Evolutionary conservation across 495 filamentous ascomycete species (phyloP).

Genomic region (Neurospora sp.): DNA sequence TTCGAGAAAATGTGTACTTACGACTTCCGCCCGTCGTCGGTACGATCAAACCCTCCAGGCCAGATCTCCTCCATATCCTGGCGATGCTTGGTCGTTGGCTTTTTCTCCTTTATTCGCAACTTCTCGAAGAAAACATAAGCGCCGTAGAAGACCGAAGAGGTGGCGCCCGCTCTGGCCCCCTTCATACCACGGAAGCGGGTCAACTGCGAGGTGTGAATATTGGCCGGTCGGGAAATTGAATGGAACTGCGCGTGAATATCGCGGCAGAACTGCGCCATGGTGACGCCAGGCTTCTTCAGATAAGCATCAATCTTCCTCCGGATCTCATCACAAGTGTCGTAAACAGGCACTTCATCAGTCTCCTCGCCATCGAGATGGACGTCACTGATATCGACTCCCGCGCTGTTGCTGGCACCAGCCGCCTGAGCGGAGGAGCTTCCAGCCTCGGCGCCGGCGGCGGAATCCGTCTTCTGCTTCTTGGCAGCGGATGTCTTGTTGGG

Average conservation of each 20-base stretch:
- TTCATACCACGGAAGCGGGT: constrained; percentile 39
- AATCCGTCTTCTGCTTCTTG: constrained; percentile 20
- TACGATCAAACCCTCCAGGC: constrained; percentile 12
- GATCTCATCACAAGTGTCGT: constrained; percentile 48
- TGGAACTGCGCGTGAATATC: constrained; percentile 29
- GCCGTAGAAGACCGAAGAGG: constrained; percentile 34
- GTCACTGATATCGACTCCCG: constrained; percentile 21
- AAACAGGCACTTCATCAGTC: constrained; percentile 32
- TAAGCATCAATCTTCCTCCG: constrained; percentile 44
- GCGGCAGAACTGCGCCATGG: constrained; percentile 42
- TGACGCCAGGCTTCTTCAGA: constrained; percentile 36
- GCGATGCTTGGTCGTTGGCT: constrained; percentile 43
- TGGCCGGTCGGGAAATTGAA: constrained; percentile 1
- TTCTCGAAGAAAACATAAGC: constrained; percentile 53
- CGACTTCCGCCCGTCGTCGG: not conserved
- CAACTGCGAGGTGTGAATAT: constrained; percentile 26
- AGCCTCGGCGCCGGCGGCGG: constrained; percentile 2
- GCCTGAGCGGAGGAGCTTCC: not conserved
- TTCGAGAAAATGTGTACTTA: not conserved
- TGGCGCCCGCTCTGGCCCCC: constrained; percentile 34
- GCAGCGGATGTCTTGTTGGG: constrained; percentile 3
- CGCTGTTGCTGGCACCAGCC: not conserved
- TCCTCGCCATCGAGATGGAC: constrained; percentile 35
- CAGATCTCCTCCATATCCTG: constrained; percentile 43
- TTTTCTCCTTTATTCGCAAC: constrained; percentile 41